These are phyloP conservation scores for Lyophyllum shimeji DNA, from an alignment of 768 basidiomycete species.

Conservation along the genomic window DNA sequence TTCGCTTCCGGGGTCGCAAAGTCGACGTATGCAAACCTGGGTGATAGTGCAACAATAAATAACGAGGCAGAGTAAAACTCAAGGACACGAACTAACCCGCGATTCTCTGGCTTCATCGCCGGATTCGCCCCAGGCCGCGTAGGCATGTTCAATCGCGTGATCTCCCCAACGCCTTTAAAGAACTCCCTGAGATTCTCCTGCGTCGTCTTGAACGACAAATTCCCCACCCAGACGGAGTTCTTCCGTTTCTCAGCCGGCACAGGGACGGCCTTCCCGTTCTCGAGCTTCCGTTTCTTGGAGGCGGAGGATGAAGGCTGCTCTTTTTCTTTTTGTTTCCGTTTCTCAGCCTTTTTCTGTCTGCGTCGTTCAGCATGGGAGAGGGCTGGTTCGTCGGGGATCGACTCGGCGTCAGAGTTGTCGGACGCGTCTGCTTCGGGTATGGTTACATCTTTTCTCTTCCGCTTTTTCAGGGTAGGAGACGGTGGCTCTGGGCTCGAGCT, in stretches of 20 bases:
- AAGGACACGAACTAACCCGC: conserved; percentile 50
- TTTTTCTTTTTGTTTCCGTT: conserved; percentile 25
- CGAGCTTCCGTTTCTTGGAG: conserved; percentile 49
- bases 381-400: conserved; percentile 40
- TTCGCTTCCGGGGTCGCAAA: conserved; percentile 81
- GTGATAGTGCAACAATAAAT: neutral
- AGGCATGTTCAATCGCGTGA: conserved; percentile 86
- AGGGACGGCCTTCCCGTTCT: conserved; percentile 33
- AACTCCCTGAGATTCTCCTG: conserved; percentile 66
- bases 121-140: conserved; percentile 55
- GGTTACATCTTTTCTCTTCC: conserved; percentile 26
- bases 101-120: conserved; percentile 63
- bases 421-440: conserved; percentile 17
- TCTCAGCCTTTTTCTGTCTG: conserved; percentile 52
- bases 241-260: conserved; percentile 52
- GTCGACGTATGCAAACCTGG: conserved; percentile 95
- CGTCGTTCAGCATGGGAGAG: conserved; percentile 78
- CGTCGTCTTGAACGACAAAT: conserved; percentile 88
- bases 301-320: conserved; percentile 16
- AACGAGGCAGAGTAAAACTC: neutral
- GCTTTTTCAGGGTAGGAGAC: conserved; percentile 23
- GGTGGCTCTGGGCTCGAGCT: conserved; percentile 29
- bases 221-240: conserved; percentile 95
- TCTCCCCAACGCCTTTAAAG: conserved; percentile 70
- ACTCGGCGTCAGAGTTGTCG: conserved; percentile 20